phyloP scores from a whole-genome alignment of 1,139 yeast species.

The Trichomonascaceae sp. region DNA sequence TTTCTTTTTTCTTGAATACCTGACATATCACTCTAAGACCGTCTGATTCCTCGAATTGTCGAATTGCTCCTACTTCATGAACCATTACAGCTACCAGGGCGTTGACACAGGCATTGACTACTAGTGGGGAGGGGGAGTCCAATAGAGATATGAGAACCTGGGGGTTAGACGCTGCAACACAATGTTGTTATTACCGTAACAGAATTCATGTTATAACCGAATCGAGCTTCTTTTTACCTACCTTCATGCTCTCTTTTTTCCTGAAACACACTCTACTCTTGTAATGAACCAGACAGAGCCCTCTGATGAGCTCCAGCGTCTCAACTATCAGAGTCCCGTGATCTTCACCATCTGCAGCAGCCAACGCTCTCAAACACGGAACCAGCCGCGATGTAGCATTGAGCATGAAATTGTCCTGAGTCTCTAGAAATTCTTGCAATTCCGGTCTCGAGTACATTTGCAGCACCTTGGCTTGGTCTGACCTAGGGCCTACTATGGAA shows the following conservation, averaged over 20 bases:
- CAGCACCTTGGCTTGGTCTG: not conserved
- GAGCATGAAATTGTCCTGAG: slow-evolving; percentile 46
- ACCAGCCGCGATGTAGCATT: slow-evolving; percentile 43
- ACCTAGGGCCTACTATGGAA: not conserved
- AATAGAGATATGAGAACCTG: slow-evolving; percentile 18
- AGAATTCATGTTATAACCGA: too few relatives aligned
- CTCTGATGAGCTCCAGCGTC: slow-evolving; percentile 49
- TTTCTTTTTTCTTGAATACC: slow-evolving; percentile 35
- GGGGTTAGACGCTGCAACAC: too few relatives aligned
- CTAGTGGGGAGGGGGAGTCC: slow-evolving; percentile 19
- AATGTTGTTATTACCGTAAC: too few relatives aligned
- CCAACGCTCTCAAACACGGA: slow-evolving; percentile 11
- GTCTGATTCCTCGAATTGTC: slow-evolving; percentile 53
- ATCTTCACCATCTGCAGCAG: not conserved
- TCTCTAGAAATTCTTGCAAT: slow-evolving; percentile 3
- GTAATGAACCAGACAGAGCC: slow-evolving; percentile 56
- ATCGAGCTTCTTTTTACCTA: too few relatives aligned
- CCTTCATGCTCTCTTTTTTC: slow-evolving; percentile 31
- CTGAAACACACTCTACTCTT: slow-evolving; percentile 45
- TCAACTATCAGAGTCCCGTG: slow-evolving; percentile 19
- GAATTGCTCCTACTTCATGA: slow-evolving; percentile 49
- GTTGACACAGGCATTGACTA: slow-evolving; percentile 46
- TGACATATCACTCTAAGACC: slow-evolving; percentile 54
- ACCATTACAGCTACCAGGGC: slow-evolving; percentile 57
- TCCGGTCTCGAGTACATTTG: not conserved